Percentiles rank a stretch among this genome's conserved stretches.
These are phyloP conservation scores for Tetracentron sinense DNA, from an alignment of 164 flowering plant genomes.

Conservation along the genomic window DNA sequence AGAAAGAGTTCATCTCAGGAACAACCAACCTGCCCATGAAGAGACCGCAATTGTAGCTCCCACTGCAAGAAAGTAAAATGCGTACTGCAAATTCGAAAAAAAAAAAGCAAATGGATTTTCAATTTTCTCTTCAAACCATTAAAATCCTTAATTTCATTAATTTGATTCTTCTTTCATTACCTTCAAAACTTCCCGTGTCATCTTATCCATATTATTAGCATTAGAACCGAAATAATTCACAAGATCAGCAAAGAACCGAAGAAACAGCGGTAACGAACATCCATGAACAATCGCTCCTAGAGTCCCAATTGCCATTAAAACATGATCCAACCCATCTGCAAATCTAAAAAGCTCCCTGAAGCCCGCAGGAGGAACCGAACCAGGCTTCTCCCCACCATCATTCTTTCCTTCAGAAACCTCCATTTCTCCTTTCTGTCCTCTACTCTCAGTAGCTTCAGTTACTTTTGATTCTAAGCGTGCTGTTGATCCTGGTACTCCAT, in stretches of 20 bases:
- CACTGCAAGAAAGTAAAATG: slow-evolving; percentile 88
- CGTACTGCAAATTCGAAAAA: slow-evolving; percentile 62
- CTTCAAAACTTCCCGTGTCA: slow-evolving; percentile 91
- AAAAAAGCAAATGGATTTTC: slow-evolving; percentile 10
- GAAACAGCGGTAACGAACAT: slow-evolving; percentile 80
- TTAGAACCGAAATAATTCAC: slow-evolving; percentile 94
- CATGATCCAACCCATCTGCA: slow-evolving; percentile 80
- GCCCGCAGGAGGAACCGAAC: slow-evolving; percentile 34
- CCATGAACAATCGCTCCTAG: slow-evolving; percentile 91
- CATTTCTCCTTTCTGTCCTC: slow-evolving; percentile 14
- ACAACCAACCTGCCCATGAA: slow-evolving; percentile 88
- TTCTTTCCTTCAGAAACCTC: slow-evolving; percentile 26
- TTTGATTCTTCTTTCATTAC: slow-evolving; percentile 23
- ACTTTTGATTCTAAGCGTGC: slow-evolving; percentile 12
- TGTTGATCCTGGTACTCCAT: neutral
- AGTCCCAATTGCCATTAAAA: slow-evolving; percentile 80
- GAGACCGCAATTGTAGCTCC: slow-evolving; percentile 98
- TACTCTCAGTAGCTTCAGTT: slow-evolving; percentile 7
- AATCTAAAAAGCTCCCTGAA: slow-evolving; percentile 80
- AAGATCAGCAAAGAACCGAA: slow-evolving; percentile 98
- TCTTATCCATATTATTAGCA: slow-evolving; percentile 72
- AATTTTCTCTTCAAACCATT: neutral
- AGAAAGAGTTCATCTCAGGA: neutral
- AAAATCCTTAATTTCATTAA: neutral
- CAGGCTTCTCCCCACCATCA: slow-evolving; percentile 45